Base-by-base conservation (phyloP, 192 early-diverging fungal species). In the Gryganskiella cystojenkinii region DNA sequence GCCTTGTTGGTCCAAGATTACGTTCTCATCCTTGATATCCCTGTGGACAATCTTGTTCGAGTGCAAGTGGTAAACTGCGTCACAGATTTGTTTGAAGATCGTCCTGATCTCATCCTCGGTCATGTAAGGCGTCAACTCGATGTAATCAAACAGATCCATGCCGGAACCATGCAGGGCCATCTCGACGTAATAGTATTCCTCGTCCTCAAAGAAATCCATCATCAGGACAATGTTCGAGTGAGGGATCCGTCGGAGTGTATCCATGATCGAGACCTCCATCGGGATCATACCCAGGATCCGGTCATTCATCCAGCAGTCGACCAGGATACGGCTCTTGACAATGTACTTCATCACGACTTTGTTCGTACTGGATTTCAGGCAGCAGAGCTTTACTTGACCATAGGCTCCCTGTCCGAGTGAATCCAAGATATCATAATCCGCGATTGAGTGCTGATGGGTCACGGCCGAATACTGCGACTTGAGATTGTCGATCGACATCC, bases 11-110 rank as follows among this genome's bases (percentile, higher is more conserved):
- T 90, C 87, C 52, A 92, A 64, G 62, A 94, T 88, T n/a, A 94
- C 89, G 79, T 95, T 95, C 64, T 95, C 94, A 57, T 95, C 94
- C 75, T 95, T 95, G 73, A 95, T 95, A 79, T 95, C 94, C 30
- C 92, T 80, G 56, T 95, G 94, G 19, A 91, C 89, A 70, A 93
- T 90, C 31, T 85, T 85, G 52, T 87, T 75, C 30, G 76, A 66
- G 63, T 92, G 90, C 31, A 92, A 55, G 72, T 91, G 89, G 46
- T 75, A 43, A 14, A 92, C 83, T 8, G 87, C 90, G 20, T 70
- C 64, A 9, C 81, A 83, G 27, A 92, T 74, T 66, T 91, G 90
- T 24, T 70, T 51, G 46, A 91, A 91, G 9, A 91, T 88, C 7
- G 64, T 56, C 27, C 82, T 70, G 17, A 90, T 85, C 68, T 88